Evolutionary conservation across 2,329 filamentous ascomycete genomes (phyloP).

Genomic region (Ophiostoma ips): DNA sequence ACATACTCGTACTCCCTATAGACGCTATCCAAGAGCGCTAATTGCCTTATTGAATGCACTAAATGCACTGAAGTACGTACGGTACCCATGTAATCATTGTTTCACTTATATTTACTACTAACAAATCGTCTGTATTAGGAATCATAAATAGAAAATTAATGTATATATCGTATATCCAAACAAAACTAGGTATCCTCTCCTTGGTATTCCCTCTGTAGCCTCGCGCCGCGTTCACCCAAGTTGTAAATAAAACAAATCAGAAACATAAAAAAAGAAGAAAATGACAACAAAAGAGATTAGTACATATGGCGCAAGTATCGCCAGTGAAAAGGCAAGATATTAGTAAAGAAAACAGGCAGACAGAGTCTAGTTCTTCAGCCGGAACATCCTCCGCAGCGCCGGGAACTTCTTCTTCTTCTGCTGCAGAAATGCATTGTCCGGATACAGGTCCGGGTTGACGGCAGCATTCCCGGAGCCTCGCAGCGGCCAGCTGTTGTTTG

Average conservation of each 20-base stretch:
- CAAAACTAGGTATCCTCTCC: not conserved
- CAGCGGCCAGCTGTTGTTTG: not conserved
- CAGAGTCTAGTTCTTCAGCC: slow-evolving; percentile 26
- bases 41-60: too few relatives aligned
- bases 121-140: too few relatives aligned
- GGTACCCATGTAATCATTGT: too few relatives aligned
- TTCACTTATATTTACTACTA: too few relatives aligned
- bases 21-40: too few relatives aligned
- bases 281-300: not conserved
- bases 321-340: not conserved
- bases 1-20: too few relatives aligned
- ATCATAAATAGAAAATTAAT: too few relatives aligned
- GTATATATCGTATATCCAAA: not conserved
- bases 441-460: slow-evolving; percentile 7
- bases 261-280: not conserved
- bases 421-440: not conserved
- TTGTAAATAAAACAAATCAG: not conserved
- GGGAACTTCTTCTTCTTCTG: slow-evolving; percentile 53
- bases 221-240: not conserved
- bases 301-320: too few relatives aligned
- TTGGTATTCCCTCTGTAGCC: not conserved
- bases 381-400: slow-evolving; percentile 50
- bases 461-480: not conserved
- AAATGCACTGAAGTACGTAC: too few relatives aligned
- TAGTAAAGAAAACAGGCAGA: not conserved